Base-by-base conservation (phyloP, 78 protist genomes). In the Dictyostelium firmibasis region DNA sequence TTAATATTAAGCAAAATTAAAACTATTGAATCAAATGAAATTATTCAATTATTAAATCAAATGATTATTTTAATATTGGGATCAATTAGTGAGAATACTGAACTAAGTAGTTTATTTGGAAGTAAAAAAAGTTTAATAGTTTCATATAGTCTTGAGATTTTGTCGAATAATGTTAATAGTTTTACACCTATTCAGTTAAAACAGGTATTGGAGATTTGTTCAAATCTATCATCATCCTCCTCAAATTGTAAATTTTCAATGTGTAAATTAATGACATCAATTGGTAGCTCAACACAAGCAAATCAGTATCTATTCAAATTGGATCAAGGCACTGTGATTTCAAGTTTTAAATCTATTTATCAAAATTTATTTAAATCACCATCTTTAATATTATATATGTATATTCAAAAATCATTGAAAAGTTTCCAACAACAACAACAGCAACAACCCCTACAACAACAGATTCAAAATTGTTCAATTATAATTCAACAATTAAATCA, bases 281-380 rank as follows among this genome's bases (percentile, higher is more conserved):
- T 72, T 72, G 43, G 43, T 72, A 7, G 20, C 13, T 72, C 79
- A 72, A 13, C 36, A 33, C 33, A 29, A 6, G 9, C 44, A 4
- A 72, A 72, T 72, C 7, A 27, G 5, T 33, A 72, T 33, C 79
- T 72, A 16, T 33, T 33, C 4, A 72, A 72, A 72, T 33, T 72
- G 36, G 79, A 72, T 33, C 79, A 27, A 29, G 79, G 79, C 16
- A 29, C 79, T 14, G n/a, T 33, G 31, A 14, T 72, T 72, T 20
- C 25, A 31, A 33, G 6, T 33, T 33, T 72, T 6, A 72, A 72
- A 33, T 29, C 23, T 4, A 72, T 72, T 33, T 72, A 72, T 18
- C 79, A 72, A 72, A 72, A 72, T 72, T 33, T 72, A 33, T 72
- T 72, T 16, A 72, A 72, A 27, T 72, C 79, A 29, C 10, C 79